Conservation (phyloP, 2,329 filamentous ascomycete species). For the Elsinoe fawcettii region DNA sequence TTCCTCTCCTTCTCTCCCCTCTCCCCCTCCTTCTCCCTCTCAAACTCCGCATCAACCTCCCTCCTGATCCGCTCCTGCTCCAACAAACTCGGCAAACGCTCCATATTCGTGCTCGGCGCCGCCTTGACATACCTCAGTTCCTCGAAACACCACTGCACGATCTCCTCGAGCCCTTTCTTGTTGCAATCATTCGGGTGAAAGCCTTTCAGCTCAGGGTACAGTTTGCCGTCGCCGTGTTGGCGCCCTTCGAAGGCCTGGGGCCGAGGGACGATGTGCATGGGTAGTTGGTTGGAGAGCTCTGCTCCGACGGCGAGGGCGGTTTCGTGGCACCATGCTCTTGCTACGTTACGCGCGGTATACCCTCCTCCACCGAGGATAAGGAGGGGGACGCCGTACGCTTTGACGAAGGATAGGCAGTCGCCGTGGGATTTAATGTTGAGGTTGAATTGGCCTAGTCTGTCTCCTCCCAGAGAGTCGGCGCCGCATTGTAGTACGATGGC, state of each 20-base stretch:
- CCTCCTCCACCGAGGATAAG: conserved; percentile 90
- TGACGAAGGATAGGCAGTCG: conserved; percentile 82
- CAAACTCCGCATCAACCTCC: conserved; percentile 60
- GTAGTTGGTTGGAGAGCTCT: conserved; percentile 64
- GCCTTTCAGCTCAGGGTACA: conserved; percentile 84
- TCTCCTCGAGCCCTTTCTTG: conserved; percentile 66
- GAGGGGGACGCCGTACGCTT: conserved; percentile 69
- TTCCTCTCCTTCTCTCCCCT: conserved; percentile 42
- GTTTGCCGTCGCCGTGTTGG: conserved; percentile 58
- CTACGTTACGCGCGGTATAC: conserved; percentile 94
- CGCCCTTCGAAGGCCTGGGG: conserved; percentile 75
- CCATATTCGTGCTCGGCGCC: conserved; percentile 81
- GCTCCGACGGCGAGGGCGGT: conserved; percentile 80
- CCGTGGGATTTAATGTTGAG: conserved; percentile 93
- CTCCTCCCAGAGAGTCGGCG: conserved; percentile 87
- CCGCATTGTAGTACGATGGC: conserved; percentile 94
- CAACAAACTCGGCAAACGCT: conserved; percentile 59
- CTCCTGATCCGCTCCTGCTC: conserved; percentile 59
- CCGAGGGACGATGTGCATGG: conserved; percentile 67
- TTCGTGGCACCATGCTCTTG: conserved; percentile 93
- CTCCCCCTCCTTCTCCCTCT: conserved; percentile 45
- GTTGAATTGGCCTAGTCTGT: conserved; percentile 91
- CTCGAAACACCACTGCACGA: conserved; percentile 71
- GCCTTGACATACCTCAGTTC: conserved; percentile 78
- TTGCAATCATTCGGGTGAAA: conserved; percentile 62